Conservation (phyloP, 2,329 filamentous ascomycete species). For the Teratosphaeria viscida region DNA sequence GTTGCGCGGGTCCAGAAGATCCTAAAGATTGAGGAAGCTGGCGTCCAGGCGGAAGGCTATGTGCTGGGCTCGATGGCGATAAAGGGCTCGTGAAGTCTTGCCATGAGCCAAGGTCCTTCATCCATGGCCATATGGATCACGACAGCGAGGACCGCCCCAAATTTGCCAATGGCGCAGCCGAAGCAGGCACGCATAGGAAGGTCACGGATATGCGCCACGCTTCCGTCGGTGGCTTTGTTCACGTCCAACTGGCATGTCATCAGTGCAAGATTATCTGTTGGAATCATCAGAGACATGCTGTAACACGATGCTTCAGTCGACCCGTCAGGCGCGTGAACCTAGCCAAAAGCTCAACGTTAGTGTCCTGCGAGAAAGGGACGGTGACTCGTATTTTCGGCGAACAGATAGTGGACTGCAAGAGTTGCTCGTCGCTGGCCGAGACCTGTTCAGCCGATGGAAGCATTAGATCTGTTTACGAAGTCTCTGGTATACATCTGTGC, state of each 20-base stretch:
- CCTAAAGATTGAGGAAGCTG: conserved; percentile 62
- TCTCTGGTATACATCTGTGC: too few relatives aligned
- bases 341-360: too few relatives aligned
- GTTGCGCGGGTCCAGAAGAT: conserved; percentile 64
- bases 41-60: conserved; percentile 52
- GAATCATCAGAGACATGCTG: background rate
- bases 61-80: conserved; percentile 70
- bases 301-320: too few relatives aligned
- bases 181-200: background rate
- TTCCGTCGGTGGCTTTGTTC: background rate
- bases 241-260: background rate
- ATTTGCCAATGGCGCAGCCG: background rate
- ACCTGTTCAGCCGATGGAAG: too few relatives aligned
- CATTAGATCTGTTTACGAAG: too few relatives aligned
- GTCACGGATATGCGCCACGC: background rate
- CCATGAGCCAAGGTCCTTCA: background rate
- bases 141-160: background rate
- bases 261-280: background rate
- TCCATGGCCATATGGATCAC: background rate
- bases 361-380: too few relatives aligned
- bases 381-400: too few relatives aligned
- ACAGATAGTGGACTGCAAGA: too few relatives aligned
- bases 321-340: too few relatives aligned
- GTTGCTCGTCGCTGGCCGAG: too few relatives aligned
- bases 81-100: conserved; percentile 43